Evolutionary conservation across 176 grass and related monocot species (phyloP).

Genomic region (Triticum timopheevii): DNA sequence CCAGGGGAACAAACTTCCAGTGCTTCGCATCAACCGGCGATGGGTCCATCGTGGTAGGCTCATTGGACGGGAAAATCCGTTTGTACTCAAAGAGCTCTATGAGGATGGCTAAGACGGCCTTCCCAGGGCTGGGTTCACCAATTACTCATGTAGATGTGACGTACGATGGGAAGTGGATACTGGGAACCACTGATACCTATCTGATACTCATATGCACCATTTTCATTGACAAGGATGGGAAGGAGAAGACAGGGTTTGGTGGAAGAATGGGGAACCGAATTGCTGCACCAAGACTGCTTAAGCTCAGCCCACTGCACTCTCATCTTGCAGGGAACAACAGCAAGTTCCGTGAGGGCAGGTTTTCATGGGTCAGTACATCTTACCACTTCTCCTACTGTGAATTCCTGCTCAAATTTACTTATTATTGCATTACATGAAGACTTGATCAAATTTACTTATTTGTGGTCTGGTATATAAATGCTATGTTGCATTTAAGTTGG

Average conservation of each 20-base stretch:
- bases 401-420: constrained; percentile 18
- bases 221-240: constrained; percentile 92
- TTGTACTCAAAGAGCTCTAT: constrained; percentile 92
- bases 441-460: neutral
- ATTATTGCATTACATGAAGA: neutral
- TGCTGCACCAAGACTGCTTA: constrained; percentile 85
- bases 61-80: constrained; percentile 90
- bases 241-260: constrained; percentile 75
- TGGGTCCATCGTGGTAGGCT: constrained; percentile 89
- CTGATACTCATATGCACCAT: constrained; percentile 80
- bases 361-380: constrained; percentile 73
- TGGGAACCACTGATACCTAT: constrained; percentile 80
- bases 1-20: constrained; percentile 81
- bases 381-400: neutral
- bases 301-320: constrained; percentile 77
- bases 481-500: neutral
- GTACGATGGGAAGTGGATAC: constrained; percentile 82
- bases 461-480: neutral
- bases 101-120: constrained; percentile 97
- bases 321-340: constrained; percentile 67
- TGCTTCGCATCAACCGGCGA: constrained; percentile 88
- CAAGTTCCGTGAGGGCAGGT: constrained; percentile 73
- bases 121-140: constrained; percentile 87
- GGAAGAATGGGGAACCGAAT: constrained; percentile 89
- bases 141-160: constrained; percentile 96